Evolutionary conservation across 1,284 basidiomycete species (phyloP).

Genomic region (Laetiporus sulphureus): DNA sequence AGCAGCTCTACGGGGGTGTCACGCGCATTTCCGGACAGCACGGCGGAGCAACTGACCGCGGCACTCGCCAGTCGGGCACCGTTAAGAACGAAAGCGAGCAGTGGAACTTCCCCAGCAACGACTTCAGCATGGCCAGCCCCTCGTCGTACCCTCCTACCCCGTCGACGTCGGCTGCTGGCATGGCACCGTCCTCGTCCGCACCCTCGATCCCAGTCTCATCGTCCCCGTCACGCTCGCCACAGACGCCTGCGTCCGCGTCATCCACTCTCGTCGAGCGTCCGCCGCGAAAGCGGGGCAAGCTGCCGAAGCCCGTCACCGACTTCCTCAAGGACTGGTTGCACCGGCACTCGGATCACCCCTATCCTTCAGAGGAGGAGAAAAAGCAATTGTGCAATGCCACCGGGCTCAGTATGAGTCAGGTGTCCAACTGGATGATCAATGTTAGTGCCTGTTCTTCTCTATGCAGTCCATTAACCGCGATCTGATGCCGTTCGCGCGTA

Average conservation of each 20-base stretch:
- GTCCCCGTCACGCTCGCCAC: conserved; percentile 39
- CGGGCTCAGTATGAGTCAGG: conserved; percentile 81
- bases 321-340: conserved; percentile 89
- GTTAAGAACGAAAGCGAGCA: conserved; percentile 30
- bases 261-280: conserved; percentile 63
- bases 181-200: conserved; percentile 35
- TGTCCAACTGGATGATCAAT: conserved; percentile 90
- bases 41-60: conserved; percentile 39
- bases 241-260: conserved; percentile 39
- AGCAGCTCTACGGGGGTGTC: conserved; percentile 55
- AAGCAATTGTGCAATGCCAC: conserved; percentile 82
- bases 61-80: conserved; percentile 16
- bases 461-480: conserved; percentile 10
- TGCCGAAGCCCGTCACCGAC: conserved; percentile 87
- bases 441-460: conserved; percentile 37
- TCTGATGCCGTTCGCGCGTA: conserved; percentile 10
- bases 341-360: conserved; percentile 83
- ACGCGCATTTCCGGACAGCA: conserved; percentile 64
- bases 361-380: conserved; percentile 88
- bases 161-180: conserved; percentile 33
- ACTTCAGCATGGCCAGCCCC: conserved; percentile 19
- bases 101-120: conserved; percentile 40
- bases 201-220: conserved; percentile 26
- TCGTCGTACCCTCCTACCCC: conserved; percentile 10
- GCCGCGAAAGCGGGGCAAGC: conserved; percentile 76